These are phyloP conservation scores for Herpetospermum pedunculosum DNA, from an alignment of 306 rosid species.

Conservation along the genomic window DNA sequence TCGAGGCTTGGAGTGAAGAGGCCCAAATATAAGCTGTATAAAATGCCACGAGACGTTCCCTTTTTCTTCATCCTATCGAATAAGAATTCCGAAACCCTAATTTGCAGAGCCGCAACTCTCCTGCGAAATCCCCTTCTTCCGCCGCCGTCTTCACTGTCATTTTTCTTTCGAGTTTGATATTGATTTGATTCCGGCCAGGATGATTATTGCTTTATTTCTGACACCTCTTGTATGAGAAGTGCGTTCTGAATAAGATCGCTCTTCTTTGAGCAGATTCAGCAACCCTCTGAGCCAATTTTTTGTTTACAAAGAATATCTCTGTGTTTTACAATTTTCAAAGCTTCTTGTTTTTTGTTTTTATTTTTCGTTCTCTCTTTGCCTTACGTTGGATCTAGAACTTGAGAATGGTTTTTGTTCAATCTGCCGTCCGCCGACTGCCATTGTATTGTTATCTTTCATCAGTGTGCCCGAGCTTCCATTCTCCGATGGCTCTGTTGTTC, in stretches of 20 bases:
- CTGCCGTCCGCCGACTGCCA: no score
- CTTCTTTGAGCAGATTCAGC: slow-evolving; percentile 81
- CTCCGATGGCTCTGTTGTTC: no score
- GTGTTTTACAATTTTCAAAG: not conserved
- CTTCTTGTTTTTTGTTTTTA: not conserved
- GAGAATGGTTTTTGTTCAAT: not conserved
- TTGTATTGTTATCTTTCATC: no score
- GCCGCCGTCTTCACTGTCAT: no score
- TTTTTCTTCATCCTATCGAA: not conserved
- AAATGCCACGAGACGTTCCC: not conserved
- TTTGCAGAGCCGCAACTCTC: no score
- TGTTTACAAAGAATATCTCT: fast-evolving
- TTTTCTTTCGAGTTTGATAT: no score
- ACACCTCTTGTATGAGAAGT: slow-evolving; percentile 99
- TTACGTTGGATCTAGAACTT: no score
- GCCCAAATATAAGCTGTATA: not conserved
- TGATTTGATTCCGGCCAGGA: slow-evolving; percentile 35
- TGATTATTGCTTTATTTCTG: slow-evolving; percentile 76
- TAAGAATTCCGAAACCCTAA: not conserved
- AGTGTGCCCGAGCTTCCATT: no score
- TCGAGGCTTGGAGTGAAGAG: not conserved
- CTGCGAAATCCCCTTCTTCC: no score
- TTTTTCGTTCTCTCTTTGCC: fast-evolving
- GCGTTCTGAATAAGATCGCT: slow-evolving; percentile 14
- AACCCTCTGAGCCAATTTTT: slow-evolving; percentile 60